Evolutionary conservation across 441 rosid genomes (phyloP), one percentile per base, ranked within the genome.

Genomic region (Manihot esculenta): DNA sequence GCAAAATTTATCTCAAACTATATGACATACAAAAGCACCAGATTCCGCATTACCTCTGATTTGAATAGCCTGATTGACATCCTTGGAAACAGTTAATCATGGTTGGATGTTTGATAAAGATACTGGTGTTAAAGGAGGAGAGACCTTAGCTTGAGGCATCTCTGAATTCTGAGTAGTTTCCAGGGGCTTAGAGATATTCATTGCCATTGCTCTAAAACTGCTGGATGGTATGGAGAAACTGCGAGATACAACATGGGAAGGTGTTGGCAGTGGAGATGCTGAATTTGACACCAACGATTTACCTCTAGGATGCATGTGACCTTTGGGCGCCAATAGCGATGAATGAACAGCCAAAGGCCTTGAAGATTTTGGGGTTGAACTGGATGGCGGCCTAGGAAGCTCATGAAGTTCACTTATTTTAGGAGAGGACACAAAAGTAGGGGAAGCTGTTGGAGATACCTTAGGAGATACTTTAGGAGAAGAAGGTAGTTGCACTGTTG

Each of bases 381-480:
- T 61, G 56, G 76, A 76, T 6, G 99, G 98, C 17, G 99, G 99
- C 77, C 97, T 81, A 3, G 99, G 99, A 81, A 96, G 99, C 87
- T 90, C 87, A 54, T 96, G 97, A 71, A 91, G 97, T 84, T 90
- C 96, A 66, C 84, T 90, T 63, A 80, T 84, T 72, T 85, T 86
- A 47, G 97, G 97, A 41, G 97, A 88, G n/a, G 90, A 88, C 44
- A 67, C 81, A 57, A 84, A 88, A 17, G 94, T 92, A 55, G 99
- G 99, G 68, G 98, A 93, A 68, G 89, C 86, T 53, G 76, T 56
- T 27, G 78, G 85, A 54, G 98, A 97, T 56, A 90, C 84, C 54
- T 72, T 81, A 58, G 84, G 86, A 23, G 94, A 93, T 50, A 87
- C 78, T 72, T 82, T 80, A 7, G 85, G 80, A 47, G 78, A 81